phyloP scores from a whole-genome alignment of 495 filamentous ascomycete species.

The Podospora tetraspora region DNA sequence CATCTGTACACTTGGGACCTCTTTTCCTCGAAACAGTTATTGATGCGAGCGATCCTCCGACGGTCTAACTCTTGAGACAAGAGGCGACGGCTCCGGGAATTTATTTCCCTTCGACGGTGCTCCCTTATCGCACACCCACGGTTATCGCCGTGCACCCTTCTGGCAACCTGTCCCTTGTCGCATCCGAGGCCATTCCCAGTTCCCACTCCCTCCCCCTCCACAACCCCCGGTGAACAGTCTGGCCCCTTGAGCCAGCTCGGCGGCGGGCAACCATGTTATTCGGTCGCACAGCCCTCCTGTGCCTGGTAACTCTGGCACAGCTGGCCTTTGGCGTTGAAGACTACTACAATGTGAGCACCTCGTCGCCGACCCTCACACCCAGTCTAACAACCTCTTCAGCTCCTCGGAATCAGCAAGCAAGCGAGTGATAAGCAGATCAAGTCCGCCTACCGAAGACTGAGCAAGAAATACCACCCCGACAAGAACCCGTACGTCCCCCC shows the following conservation, averaged over 20 bases:
- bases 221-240: constrained; percentile 11
- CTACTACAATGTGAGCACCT: constrained; percentile 70
- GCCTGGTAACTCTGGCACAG: constrained; percentile 43
- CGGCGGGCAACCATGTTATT: constrained; percentile 35
- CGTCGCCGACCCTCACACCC: not conserved
- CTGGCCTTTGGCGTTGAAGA: constrained; percentile 56
- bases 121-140: not conserved
- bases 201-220: not conserved
- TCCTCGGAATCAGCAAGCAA: constrained; percentile 73
- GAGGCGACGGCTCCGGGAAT: not conserved
- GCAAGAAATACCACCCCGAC: constrained; percentile 96
- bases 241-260: constrained; percentile 14
- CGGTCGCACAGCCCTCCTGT: constrained; percentile 34
- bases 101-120: not conserved
- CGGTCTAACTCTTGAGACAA: not conserved
- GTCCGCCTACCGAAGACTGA: constrained; percentile 85
- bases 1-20: not conserved
- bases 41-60: not conserved
- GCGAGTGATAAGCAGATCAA: constrained; percentile 91
- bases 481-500: constrained; percentile 81
- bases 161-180: not conserved
- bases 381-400: constrained; percentile 33
- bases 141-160: not conserved
- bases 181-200: not conserved
- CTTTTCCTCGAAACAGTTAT: not conserved